phyloP scores from a whole-genome alignment of 208 protist species.

The Leishmania martiniquensis region DNA sequence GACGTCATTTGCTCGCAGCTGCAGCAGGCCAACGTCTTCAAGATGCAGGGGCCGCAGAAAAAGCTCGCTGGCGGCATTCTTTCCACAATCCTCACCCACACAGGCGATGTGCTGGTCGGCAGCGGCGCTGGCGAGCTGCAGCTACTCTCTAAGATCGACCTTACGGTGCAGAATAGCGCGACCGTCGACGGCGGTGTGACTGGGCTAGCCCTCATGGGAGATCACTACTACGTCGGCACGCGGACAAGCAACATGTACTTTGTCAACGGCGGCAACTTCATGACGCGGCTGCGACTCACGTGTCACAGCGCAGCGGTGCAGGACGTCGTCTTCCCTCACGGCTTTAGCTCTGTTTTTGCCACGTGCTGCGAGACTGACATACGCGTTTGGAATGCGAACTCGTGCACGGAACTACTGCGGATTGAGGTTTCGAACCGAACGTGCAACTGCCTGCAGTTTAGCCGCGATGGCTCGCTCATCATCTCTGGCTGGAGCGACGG shows the following conservation, averaged over 20 bases:
- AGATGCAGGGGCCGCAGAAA: conserved; percentile 91
- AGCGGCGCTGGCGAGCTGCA: conserved; percentile 90
- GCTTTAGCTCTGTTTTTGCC: conserved; percentile 95
- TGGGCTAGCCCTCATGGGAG: conserved; percentile 70
- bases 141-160: conserved; percentile 88
- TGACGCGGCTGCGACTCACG: conserved; percentile 90
- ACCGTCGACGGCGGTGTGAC: conserved; percentile 89
- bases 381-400: conserved; percentile 94
- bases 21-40: conserved; percentile 84
- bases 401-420: conserved; percentile 93
- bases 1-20: conserved; percentile 93
- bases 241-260: conserved; percentile 92
- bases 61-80: conserved; percentile 87
- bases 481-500: conserved; percentile 95
- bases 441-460: conserved; percentile 95
- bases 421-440: conserved; percentile 93
- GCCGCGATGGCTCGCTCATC: conserved; percentile 92
- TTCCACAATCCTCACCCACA: conserved; percentile 65
- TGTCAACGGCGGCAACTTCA: conserved; percentile 90
- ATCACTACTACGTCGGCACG: conserved; percentile 93
- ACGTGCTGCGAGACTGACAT: conserved; percentile 95
- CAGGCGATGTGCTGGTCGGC: conserved; percentile 91
- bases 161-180: conserved; percentile 75
- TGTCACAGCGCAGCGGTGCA: conserved; percentile 94
- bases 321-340: conserved; percentile 92